Percentiles rank a stretch among this genome's conserved stretches.
These are phyloP conservation scores for Betula pendula DNA, from an alignment of 306 rosid genomes.

Conservation along the genomic window DNA sequence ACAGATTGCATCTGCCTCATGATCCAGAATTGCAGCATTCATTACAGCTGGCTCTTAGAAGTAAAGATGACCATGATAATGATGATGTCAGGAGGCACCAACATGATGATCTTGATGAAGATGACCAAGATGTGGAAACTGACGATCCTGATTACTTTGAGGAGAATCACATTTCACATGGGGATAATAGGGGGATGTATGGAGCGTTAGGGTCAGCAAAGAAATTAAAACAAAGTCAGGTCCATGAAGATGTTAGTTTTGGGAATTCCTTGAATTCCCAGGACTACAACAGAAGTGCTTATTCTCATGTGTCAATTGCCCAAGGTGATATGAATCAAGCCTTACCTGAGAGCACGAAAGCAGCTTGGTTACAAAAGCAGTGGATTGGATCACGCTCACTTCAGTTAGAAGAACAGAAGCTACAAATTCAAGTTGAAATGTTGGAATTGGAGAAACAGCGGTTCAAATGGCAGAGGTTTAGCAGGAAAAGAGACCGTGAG, in stretches of 20 bases:
- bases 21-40: conserved; percentile 86
- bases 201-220: conserved; percentile 47
- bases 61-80: conserved; percentile 62
- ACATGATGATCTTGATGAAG: conserved; percentile 70
- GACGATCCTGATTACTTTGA: conserved; percentile 71
- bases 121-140: conserved; percentile 63
- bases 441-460: conserved; percentile 78
- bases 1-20: conserved; percentile 86
- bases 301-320: conserved; percentile 37
- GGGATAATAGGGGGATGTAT: conserved; percentile 47
- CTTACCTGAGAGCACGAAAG: conserved; percentile 52
- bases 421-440: conserved; percentile 72
- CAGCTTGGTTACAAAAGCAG: conserved; percentile 65
- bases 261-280: conserved; percentile 52
- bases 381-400: conserved; percentile 67
- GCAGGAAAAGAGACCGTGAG: conserved; percentile 76
- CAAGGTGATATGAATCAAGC: conserved; percentile 53
- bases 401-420: conserved; percentile 82
- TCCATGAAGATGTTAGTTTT: conserved; percentile 46
- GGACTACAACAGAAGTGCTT: conserved; percentile 47
- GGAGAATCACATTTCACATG: conserved; percentile 56
- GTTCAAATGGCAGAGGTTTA: conserved; percentile 79
- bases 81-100: conserved; percentile 65
- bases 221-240: conserved; percentile 51
- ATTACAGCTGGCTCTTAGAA: conserved; percentile 69